Evolutionary conservation across 164 flowering plant species (phyloP), one percentile per base, ranked within the genome.

Genomic region (Piper longum): DNA sequence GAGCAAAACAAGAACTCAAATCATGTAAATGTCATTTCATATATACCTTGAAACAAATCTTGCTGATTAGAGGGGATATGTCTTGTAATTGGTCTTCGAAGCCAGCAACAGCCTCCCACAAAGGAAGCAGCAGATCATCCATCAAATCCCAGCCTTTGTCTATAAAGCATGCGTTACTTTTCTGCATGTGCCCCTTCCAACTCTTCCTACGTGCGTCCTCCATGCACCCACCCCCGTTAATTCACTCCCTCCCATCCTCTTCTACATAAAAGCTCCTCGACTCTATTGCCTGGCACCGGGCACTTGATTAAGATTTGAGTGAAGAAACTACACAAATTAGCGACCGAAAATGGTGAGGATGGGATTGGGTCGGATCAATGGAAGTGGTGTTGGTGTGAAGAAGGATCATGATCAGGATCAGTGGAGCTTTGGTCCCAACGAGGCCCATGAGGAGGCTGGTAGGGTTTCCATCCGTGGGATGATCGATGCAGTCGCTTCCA

Each of bases 401-500:
- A 59, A 54, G 69, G 69, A 58, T 67, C 7, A 56, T 36, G 60
- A 16, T 5, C 59, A n/a, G 18, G 59, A 36, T 16, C 56, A 60
- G 4, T 72, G 78, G 79, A 45, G 71, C n/a, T 76, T 79, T 66
- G 64, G 52, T 56, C 69, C 61, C 1, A 69, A 75, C 59, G 54
- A 67, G 60, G 65, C 40, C 41, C 60, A 73, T 8, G 70, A 65
- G 41, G 60, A 14, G 16, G 76, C 77, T 1, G 55, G 66, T 0
- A 55, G 18, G 8, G 43, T 63, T 40, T 67, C 80, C 4, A 64
- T 78, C 3, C 72, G 77, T 59, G 69, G 73, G 1, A 40, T 67
- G 11, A 70, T 80, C 5, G 48, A 63, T 12, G 65, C n/a, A 14
- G 0, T 80, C 13, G 71, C 43, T 62, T 39, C 36, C 2, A 59